Base-by-base conservation (phyloP, 306 rosid genomes). In the Vicia faba region DNA sequence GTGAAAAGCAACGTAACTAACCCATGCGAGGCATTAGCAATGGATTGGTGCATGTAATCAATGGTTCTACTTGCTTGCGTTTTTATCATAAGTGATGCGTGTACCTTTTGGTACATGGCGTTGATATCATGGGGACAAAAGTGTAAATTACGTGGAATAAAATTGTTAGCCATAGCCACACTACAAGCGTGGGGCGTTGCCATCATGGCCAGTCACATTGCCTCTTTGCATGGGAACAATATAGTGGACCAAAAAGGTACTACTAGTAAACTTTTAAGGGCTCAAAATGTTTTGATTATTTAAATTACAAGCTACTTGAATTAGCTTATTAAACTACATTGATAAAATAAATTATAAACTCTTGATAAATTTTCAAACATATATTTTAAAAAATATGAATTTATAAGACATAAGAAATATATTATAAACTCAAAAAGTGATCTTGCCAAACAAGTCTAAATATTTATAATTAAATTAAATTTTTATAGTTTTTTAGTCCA, bases 171-270 rank as follows among this genome's bases (percentile, higher is more conserved):
- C 57, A 25, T 1, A 70, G 72, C 78, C 84, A 78, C 43, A 20
- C 38, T 33, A 33, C 15, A 74, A 77, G 92, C 96, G 87, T 86
- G 92, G 81, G 63, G 25, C 60, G 73, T 70, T 43, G 71, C 78
- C 74, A 91, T 91, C 80, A 91, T 88, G 61, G 66, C 46, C 9
- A 33, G 57, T 73, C 87, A 87, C 75, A 84, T 77, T 44, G 78
- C 69, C 64, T 57, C 72, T 36, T 61, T 39, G 80, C 85, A 82
- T 84, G 86, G 78, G 36, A 60, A 60, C 74, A 67, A 35, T 7
- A 14, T 50, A 13, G 62, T 67, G 69, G 45, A 3, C 73, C 38
- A 0, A 74, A 74, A 58, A 33, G 69, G 0, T 6, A 1, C 31
- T 28, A 28, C 36, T 33, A 33, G 38, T 33, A 7, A 5, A 48